These are phyloP conservation scores for Erodium trifolium DNA, from an alignment of 441 rosid genomes.

Conservation along the genomic window DNA sequence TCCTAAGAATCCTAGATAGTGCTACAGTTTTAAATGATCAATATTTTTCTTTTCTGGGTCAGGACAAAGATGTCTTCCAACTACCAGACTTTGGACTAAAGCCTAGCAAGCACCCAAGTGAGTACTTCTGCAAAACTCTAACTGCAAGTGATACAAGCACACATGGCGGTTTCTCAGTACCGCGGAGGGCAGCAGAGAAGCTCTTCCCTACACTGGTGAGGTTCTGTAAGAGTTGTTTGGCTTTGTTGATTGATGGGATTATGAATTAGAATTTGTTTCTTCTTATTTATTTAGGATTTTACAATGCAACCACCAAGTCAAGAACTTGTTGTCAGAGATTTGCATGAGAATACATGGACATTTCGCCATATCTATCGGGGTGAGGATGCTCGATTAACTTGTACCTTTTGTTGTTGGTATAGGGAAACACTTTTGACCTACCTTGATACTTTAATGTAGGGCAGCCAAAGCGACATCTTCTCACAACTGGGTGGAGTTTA, in stretches of 20 bases:
- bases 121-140: constrained; percentile 87
- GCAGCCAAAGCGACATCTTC: constrained; percentile 92
- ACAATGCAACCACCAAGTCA: constrained; percentile 90
- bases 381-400: constrained; percentile 16
- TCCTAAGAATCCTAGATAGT: not conserved
- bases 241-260: not conserved
- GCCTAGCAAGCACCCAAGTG: constrained; percentile 61
- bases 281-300: constrained; percentile 51
- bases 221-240: not conserved
- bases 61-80: constrained; percentile 71
- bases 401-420: not conserved
- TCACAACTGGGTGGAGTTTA: constrained; percentile 94
- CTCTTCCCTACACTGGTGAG: constrained; percentile 82
- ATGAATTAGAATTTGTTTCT: not conserved
- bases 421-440: not conserved
- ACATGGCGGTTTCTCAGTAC: constrained; percentile 97
- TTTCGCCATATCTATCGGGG: constrained; percentile 94
- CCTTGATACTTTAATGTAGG: constrained; percentile 32
- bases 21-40: too few species aligned
- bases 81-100: constrained; percentile 75
- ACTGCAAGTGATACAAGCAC: constrained; percentile 40
- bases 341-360: constrained; percentile 77
- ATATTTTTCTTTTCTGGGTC: constrained; percentile 38
- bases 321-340: constrained; percentile 83
- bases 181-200: constrained; percentile 96